Evolutionary conservation across 2,329 filamentous ascomycete species (phyloP).

Genomic region (Lecanicillium sp.): DNA sequence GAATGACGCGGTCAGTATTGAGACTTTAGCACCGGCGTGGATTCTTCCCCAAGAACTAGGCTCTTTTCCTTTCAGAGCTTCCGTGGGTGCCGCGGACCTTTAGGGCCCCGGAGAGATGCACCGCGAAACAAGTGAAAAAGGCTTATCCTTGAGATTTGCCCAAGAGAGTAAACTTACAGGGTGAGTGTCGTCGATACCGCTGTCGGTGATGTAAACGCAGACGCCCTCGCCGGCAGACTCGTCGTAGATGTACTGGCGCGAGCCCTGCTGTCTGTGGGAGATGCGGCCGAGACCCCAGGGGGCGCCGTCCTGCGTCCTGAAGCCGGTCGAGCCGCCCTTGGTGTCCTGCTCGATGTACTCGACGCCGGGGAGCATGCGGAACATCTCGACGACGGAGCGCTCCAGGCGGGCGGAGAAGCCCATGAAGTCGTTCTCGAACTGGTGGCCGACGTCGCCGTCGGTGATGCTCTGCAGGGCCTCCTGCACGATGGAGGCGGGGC

Average conservation of each 20-base stretch:
- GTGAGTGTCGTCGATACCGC: conserved; percentile 26
- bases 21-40: background rate
- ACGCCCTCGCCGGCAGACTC: conserved; percentile 26
- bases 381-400: background rate
- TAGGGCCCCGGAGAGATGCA: too few species aligned
- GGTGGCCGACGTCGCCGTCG: background rate
- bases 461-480: background rate
- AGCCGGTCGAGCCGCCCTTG: background rate
- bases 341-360: conserved; percentile 13
- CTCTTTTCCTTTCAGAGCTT: too few species aligned
- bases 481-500: background rate
- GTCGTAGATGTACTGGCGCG: conserved; percentile 26
- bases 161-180: background rate
- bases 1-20: background rate
- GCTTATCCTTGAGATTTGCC: background rate
- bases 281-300: conserved; percentile 24
- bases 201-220: conserved; percentile 36
- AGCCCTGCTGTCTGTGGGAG: conserved; percentile 14
- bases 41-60: too few species aligned
- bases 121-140: too few species aligned
- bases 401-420: conserved; percentile 10
- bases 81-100: too few species aligned
- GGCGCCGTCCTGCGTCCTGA: conserved; percentile 15
- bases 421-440: conserved; percentile 4
- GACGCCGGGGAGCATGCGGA: conserved; percentile 9